Conservation (phyloP, 495 filamentous ascomycete species). For the Clohesyomyces aquaticus region DNA sequence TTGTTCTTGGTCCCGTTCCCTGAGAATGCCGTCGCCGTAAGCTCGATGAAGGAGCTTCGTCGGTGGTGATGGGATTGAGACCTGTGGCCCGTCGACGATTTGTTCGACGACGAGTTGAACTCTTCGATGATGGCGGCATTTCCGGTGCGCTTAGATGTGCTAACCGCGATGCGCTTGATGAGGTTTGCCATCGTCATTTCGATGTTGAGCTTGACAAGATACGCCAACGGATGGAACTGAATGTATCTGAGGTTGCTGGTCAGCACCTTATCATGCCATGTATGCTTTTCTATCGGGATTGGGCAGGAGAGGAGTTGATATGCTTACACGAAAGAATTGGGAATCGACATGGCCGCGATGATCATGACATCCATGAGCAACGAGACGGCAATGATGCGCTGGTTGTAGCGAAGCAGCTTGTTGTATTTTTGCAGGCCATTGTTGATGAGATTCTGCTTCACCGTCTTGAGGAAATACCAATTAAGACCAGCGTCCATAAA, state of each 20-base stretch:
- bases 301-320: background rate
- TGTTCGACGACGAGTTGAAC: slow-evolving; percentile 22
- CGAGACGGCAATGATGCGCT: slow-evolving; percentile 28
- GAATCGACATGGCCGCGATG: slow-evolving; percentile 33
- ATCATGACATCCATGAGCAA: slow-evolving; percentile 38
- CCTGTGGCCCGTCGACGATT: slow-evolving; percentile 3
- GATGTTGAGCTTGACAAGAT: slow-evolving; percentile 33
- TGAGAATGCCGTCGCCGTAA: slow-evolving; percentile 5
- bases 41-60: slow-evolving; percentile 23
- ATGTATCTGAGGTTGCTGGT: slow-evolving; percentile 12
- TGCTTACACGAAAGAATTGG: slow-evolving; percentile 35
- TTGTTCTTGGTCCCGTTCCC: background rate
- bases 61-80: background rate
- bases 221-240: slow-evolving; percentile 34
- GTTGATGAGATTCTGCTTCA: slow-evolving; percentile 34
- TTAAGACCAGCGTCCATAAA: slow-evolving; percentile 27
- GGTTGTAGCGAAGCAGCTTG: slow-evolving; percentile 32
- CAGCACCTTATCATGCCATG: background rate
- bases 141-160: slow-evolving; percentile 20
- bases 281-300: background rate
- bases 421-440: slow-evolving; percentile 34
- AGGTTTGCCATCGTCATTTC: slow-evolving; percentile 35
- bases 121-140: slow-evolving; percentile 24
- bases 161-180: slow-evolving; percentile 33
- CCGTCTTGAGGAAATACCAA: slow-evolving; percentile 33